Evolutionary conservation across 2,329 filamentous ascomycete genomes (phyloP), one percentile per base, ranked within the genome.

Genomic region (Colletotrichum sp.): DNA sequence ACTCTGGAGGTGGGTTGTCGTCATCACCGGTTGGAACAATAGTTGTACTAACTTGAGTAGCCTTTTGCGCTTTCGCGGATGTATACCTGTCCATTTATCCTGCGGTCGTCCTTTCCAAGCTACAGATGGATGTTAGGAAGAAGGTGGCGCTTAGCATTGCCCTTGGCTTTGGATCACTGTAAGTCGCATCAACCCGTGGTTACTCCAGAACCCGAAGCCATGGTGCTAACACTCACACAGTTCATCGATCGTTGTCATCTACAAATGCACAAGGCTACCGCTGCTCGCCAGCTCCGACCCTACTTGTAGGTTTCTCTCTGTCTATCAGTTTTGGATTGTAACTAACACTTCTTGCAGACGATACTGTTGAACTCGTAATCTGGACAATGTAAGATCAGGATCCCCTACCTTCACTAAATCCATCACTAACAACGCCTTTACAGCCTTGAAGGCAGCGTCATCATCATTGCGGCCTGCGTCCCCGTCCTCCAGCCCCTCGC

Each of bases 71-170:
- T 4, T 78, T 83, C 28, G 81, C 83, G 18, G 86, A 87, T 73
- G 77, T 87, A 1, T 87, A 87, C 64, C 81, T 88, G 6, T 85
- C 86, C 18, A 75, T 87, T 1, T 87, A 87, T 38, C 85, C 86
- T 0, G 82, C 83, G 4, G 65, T 84, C 3, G 81, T 87, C 0
- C 80, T 88, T 0, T 84, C 77, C 26, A 78, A 79, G 8, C 79
- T 87, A 8, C 83, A 85, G 56, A 81, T 88, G 79, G 81, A 82
- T 21, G 73, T 81, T 5, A 81, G 80, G 70, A 87, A 87, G 80
- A 88, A 88, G 80, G 62, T 87, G 8, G 85, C 82, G 1, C 76
- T 88, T 3, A 81, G 80, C 3, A 73, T 79, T 48, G 83, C 86
- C 0, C 80, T 87, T 10, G 84, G 85, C 2, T 83, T 87, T 52